Evolutionary conservation across 2,329 filamentous ascomycete species (phyloP), one percentile per base, ranked within the genome.

Genomic region (Colletotrichum sp.): DNA sequence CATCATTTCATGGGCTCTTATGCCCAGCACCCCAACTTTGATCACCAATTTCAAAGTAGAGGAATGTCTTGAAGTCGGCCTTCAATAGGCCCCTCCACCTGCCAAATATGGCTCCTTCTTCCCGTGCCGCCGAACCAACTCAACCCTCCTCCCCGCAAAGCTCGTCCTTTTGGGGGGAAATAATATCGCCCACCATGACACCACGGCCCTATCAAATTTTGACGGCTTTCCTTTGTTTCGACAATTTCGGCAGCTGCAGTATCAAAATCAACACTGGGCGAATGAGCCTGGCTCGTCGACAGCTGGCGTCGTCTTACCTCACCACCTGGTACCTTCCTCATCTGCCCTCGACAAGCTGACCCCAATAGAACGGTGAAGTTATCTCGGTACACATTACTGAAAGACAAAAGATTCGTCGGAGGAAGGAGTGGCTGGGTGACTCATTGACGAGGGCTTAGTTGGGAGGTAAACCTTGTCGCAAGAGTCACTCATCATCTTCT

Each of bases 1-100:
- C 6, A 34, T 25, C n/a, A n/a, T n/a, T n/a, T n/a, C n/a, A 44
- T n/a, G 39, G 8, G 39, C 39, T n/a, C 19, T n/a, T 44, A 44
- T 44, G 19, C 19, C 19, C 19, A 44, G 39, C 5, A 44, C 39
- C 9, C 0, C 8, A 44, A 44, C 0, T 0, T n/a, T 1, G 39
- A 44, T n/a, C 19, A n/a, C 19, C 1, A 44, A 44, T 2, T 44
- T 0, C 39, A 44, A 44, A n/a, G 19, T 12, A 9, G 19, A 0
- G 39, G 19, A 0, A 44, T 48, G 9, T 7, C 9, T 48, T n/a
- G 0, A 48, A 48, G 3, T 12, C 19, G 39, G 19, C 39, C 4
- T n/a, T n/a, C 6, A 1, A n/a, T 6, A 12, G 39, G 3, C 19
- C 39, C 39, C 19, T 2, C 39, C 39, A 48, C 39, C 39, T 48